Evolutionary conservation across 2,329 filamentous ascomycete genomes (phyloP).

Genomic region (Colletotrichum musae): DNA sequence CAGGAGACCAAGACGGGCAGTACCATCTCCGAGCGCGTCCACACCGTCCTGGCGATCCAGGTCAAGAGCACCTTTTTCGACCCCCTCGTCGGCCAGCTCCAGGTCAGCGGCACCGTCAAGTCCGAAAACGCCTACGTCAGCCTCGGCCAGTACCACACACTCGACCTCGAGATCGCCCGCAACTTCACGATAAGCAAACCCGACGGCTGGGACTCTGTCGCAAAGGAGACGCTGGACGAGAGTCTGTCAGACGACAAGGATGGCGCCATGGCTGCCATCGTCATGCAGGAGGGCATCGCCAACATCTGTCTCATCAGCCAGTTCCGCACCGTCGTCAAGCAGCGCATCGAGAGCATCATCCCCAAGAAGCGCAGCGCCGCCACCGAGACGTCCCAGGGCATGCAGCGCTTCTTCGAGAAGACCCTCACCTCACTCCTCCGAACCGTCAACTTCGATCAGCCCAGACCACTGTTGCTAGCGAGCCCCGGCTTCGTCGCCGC

Average conservation of each 20-base stretch:
- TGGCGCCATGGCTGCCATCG: constrained; percentile 88
- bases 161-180: constrained; percentile 88
- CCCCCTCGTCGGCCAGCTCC: constrained; percentile 67
- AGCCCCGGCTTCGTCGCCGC: constrained; percentile 90
- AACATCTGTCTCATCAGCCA: constrained; percentile 89
- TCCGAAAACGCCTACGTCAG: constrained; percentile 67
- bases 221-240: constrained; percentile 82
- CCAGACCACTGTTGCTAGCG: constrained; percentile 84
- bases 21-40: constrained; percentile 65
- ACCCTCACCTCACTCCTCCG: constrained; percentile 82
- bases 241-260: constrained; percentile 84
- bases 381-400: constrained; percentile 77
- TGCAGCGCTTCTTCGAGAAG: constrained; percentile 84
- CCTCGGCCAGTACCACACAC: constrained; percentile 71
- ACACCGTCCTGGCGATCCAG: constrained; percentile 69
- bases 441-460: constrained; percentile 80
- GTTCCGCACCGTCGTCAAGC: constrained; percentile 82
- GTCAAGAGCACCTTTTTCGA: constrained; percentile 73
- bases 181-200: constrained; percentile 91
- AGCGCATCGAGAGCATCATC: constrained; percentile 76
- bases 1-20: constrained; percentile 63
- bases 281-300: constrained; percentile 91
- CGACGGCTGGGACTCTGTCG: constrained; percentile 87
- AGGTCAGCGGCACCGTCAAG: constrained; percentile 69
- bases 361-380: constrained; percentile 77